These are phyloP conservation scores for Crithidia mellificae DNA, from an alignment of 208 protist species.

Conservation along the genomic window DNA sequence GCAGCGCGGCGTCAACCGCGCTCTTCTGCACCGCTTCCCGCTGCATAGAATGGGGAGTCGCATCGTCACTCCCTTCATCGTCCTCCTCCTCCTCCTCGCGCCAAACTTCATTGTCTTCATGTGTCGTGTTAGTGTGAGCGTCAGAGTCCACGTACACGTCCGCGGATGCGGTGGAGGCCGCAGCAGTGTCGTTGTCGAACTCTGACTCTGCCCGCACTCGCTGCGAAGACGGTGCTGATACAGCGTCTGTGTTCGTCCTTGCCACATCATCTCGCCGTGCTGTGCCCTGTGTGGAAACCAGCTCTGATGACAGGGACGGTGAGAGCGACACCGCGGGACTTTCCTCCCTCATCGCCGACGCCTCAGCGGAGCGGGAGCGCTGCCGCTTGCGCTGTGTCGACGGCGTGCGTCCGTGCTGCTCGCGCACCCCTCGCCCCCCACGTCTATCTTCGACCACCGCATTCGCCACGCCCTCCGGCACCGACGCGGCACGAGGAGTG, in stretches of 20 bases:
- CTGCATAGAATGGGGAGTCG: no score
- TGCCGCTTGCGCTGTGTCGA: slow-evolving; percentile 23
- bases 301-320: slow-evolving; percentile 4
- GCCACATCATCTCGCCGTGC: no score
- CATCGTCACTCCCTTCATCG: not conserved
- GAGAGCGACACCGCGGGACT: slow-evolving; percentile 20
- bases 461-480: not conserved
- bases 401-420: slow-evolving; percentile 11
- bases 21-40: slow-evolving; percentile 8
- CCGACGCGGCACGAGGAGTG: slow-evolving; percentile 24
- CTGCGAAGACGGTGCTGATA: not conserved
- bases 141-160: not conserved
- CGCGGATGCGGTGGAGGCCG: not conserved
- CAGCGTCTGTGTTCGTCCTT: no score
- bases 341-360: not conserved
- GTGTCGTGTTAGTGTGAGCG: not conserved
- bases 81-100: not conserved
- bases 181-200: slow-evolving; percentile 13
- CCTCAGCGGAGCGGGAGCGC: slow-evolving; percentile 10
- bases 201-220: slow-evolving; percentile 19
- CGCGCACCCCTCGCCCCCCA: no score
- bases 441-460: no score
- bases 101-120: not conserved
- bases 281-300: not conserved
- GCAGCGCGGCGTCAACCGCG: slow-evolving; percentile 35